Percentiles rank a stretch among this genome's conserved stretches.
Evolutionary conservation across 2,329 filamentous ascomycete species (phyloP).

Genomic region (Cercospora zeae-maydis): DNA sequence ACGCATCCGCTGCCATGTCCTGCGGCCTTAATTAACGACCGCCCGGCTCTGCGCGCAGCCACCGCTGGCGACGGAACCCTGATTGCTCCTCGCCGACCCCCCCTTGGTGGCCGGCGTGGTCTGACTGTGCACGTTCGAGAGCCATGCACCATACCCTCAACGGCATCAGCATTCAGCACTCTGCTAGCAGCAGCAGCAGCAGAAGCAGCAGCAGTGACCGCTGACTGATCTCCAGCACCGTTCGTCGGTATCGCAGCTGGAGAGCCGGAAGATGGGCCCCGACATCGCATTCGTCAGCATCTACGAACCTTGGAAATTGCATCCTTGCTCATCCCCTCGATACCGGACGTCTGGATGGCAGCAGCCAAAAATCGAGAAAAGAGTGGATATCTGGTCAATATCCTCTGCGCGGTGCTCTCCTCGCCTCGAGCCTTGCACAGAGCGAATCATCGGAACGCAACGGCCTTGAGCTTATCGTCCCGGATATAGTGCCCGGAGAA

Average conservation of each 20-base stretch:
- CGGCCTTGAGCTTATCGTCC: background rate
- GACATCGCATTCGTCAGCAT: background rate
- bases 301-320: background rate
- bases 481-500: background rate
- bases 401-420: background rate
- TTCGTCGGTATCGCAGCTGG: background rate
- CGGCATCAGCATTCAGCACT: background rate
- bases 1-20: background rate
- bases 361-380: background rate
- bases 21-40: background rate
- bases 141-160: background rate
- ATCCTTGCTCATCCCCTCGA: slow-evolving; percentile 1
- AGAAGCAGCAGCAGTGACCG: background rate
- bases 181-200: too few relatives aligned
- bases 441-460: background rate
- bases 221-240: background rate
- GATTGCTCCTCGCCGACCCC: background rate
- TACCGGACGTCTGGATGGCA: background rate
- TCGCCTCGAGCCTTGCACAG: background rate
- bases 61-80: background rate
- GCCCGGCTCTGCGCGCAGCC: background rate
- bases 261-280: background rate
- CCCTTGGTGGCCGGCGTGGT: background rate
- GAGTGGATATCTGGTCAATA: background rate
- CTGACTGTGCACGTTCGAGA: background rate